phyloP scores from a whole-genome alignment of 2,329 filamentous ascomycete species.

The Ascomycota sp. region DNA sequence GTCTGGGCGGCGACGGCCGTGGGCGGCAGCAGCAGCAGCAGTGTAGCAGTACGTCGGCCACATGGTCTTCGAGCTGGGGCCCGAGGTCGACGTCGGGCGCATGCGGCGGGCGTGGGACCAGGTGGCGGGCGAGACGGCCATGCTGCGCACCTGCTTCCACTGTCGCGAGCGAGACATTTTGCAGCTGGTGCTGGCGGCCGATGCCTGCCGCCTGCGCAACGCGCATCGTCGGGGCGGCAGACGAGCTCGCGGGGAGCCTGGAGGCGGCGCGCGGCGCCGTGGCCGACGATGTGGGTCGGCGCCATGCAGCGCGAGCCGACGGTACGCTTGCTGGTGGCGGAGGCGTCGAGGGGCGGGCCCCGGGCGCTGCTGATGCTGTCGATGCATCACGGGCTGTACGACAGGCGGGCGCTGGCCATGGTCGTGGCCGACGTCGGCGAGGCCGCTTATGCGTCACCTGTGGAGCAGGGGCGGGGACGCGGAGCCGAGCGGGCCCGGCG shows the following conservation, averaged over 20 bases:
- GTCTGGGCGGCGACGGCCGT: too few relatives aligned
- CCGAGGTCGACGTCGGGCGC: slow-evolving; percentile 3
- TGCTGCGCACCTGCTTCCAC: slow-evolving; percentile 12
- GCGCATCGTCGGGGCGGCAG: slow-evolving; percentile 1
- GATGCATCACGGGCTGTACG: slow-evolving; percentile 17
- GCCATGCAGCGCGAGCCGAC: too few relatives aligned
- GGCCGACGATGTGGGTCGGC: not conserved
- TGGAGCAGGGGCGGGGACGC: too few relatives aligned
- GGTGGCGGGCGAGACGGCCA: slow-evolving; percentile 7
- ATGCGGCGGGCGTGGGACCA: slow-evolving; percentile 8
- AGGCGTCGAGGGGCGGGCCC: slow-evolving; percentile 1
- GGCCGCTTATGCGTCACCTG: too few relatives aligned
- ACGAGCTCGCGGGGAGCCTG: not conserved
- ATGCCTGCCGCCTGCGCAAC: slow-evolving; percentile 4
- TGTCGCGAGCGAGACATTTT: slow-evolving; percentile 10
- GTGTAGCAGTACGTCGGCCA: slow-evolving; percentile 14
- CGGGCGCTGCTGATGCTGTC: slow-evolving; percentile 10
- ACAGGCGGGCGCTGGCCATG: slow-evolving; percentile 13
- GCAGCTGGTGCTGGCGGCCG: slow-evolving; percentile 9
- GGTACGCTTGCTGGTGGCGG: slow-evolving; percentile 5
- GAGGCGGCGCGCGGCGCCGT: not conserved
- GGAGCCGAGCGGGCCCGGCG: slow-evolving; percentile 7
- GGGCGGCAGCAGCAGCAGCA: slow-evolving; percentile 5
- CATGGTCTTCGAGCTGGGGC: slow-evolving; percentile 8
- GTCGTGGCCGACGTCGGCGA: slow-evolving; percentile 12